Conservation (phyloP, 805 yeast species). For the Vanderwaltozyma tropicalis region DNA sequence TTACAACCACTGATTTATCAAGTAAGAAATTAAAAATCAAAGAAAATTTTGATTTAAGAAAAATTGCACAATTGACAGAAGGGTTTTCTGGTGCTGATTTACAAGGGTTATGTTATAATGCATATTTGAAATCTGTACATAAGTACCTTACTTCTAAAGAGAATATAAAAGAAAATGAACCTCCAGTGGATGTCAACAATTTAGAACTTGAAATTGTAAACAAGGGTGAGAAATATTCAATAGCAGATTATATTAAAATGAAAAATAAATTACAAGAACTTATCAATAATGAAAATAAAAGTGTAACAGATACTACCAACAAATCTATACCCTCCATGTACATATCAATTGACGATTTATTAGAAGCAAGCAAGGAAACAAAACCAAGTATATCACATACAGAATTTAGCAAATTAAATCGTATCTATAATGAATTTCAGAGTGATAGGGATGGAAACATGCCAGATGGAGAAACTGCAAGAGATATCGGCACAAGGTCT, state of each 20-base stretch:
- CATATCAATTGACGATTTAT: conserved; percentile 46
- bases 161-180: not conserved
- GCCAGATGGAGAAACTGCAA: conserved; percentile 77
- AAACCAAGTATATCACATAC: conserved; percentile 78
- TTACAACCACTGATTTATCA: conserved; percentile 14
- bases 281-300: not conserved
- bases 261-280: not conserved
- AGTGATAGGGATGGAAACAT: conserved; percentile 74
- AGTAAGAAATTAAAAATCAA: conserved; percentile 36
- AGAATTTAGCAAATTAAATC: conserved; percentile 52
- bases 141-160: conserved; percentile 37
- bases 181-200: not conserved
- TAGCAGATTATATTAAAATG: not conserved
- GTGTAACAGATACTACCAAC: not conserved
- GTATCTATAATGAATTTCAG: conserved; percentile 62
- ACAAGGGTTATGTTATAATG: conserved; percentile 86
- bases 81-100: conserved; percentile 94
- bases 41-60: conserved; percentile 39
- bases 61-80: conserved; percentile 47
- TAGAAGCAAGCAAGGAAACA: conserved; percentile 58
- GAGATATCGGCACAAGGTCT: conserved; percentile 74
- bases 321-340: conserved; percentile 5
- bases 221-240: not conserved
- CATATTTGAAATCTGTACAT: conserved; percentile 79
- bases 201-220: not conserved